A percentile compares a stretch with the other conserved stretches of the same genome.
Conservation (phyloP, 129 eudicot species). For the Saposhnikovia divaricata region DNA sequence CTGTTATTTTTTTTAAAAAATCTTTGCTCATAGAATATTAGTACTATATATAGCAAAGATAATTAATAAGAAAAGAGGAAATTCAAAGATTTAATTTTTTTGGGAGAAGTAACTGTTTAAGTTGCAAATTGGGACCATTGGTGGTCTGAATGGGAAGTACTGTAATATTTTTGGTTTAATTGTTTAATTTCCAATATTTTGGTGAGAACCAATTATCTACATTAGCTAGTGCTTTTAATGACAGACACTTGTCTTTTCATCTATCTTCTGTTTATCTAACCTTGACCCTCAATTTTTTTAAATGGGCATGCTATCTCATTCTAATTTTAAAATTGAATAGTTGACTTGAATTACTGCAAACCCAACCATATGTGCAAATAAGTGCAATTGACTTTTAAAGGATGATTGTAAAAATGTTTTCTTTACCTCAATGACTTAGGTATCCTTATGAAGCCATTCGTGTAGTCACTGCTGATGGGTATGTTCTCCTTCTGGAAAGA, state of each 20-base stretch:
- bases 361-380: too few species aligned
- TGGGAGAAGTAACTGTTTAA: not conserved
- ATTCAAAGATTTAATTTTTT: not conserved
- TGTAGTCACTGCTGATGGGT: conserved; percentile 90
- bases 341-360: not conserved
- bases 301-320: not conserved
- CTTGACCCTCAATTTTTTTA: not conserved
- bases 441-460: conserved; percentile 90
- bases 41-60: not conserved
- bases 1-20: not conserved
- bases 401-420: not conserved
- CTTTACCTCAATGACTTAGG: conserved; percentile 26
- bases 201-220: not conserved
- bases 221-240: not conserved
- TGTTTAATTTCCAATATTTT: too few species aligned
- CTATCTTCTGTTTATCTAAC: not conserved
- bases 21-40: not conserved
- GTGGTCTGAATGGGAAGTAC: not conserved
- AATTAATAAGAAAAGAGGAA: not conserved
- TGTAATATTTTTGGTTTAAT: not conserved
- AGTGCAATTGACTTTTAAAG: not conserved
- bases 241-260: not conserved
- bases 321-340: not conserved
- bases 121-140: not conserved
- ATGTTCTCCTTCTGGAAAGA: conserved; percentile 83